Evolutionary conservation across 768 basidiomycete genomes (phyloP), one percentile per base, ranked within the genome.

Genomic region (Amanita muscaria): DNA sequence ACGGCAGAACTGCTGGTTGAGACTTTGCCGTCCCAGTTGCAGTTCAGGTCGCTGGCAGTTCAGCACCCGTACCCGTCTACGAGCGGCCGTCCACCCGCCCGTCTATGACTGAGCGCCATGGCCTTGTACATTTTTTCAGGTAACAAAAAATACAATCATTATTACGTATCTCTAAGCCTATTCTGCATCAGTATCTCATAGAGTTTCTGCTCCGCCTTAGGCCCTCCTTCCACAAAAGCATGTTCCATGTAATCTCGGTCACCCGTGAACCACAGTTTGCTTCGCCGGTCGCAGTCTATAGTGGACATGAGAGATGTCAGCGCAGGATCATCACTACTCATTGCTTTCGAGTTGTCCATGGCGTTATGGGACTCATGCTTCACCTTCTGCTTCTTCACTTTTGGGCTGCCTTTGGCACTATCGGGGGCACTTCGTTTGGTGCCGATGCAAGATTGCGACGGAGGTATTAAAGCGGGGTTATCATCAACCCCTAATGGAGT

Each of bases 121-220:
- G n/a, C n/a, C n/a, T n/a, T n/a, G n/a, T n/a, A n/a, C n/a, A n/a
- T 33, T 33, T 16, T 33, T 33, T 33, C 14, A 5, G 32, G 32
- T 33, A 33, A 33, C 32, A 35, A 35, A 35, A 19, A 18, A 35
- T 35, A 35, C 34, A 35, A 35, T 35, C 34, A 35, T 35, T 35
- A 35, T 35, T 35, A 19, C 21, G 34, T 35, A 35, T 35, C 34
- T 35, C 34, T 35, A 35, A 35, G 34, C 34, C 34, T 35, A 35
- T 35, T 35, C 34, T 35, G 34, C 34, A 35, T 35, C 16, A 35
- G 34, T 19, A 18, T 35, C 34, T 35, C 34, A 35, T 5, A 5
- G 3, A 35, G 21, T 35, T 33, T 33, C 32, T 11, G 32, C 12
- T 33, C 32, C 32, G 16, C 21, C 34, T 35, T 19, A 18, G 34